Evolutionary conservation across 352 stramenopile genomes (phyloP).

Genomic region (Globisporangium polare): DNA sequence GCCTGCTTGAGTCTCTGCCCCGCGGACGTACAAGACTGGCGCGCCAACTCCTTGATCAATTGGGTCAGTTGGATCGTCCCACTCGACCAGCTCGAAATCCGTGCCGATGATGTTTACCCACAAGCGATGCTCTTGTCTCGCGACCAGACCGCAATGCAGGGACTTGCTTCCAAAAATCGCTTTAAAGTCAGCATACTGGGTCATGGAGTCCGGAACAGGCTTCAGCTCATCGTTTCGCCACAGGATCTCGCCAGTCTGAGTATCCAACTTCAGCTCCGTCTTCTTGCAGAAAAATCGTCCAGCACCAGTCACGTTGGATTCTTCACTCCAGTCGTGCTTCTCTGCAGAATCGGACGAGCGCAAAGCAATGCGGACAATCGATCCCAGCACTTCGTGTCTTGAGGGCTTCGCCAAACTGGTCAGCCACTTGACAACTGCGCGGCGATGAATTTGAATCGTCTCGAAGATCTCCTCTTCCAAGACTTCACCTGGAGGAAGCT

Average conservation of each 20-base stretch:
- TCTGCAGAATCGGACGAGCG: conserved; percentile 52
- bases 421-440: conserved; percentile 71
- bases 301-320: conserved; percentile 35
- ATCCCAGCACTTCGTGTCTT: conserved; percentile 43
- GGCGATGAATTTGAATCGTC: conserved; percentile 78
- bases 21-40: conserved; percentile 42
- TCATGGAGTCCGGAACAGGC: conserved; percentile 89
- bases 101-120: conserved; percentile 90
- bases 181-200: conserved; percentile 85
- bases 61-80: conserved; percentile 75
- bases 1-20: conserved; percentile 5
- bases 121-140: conserved; percentile 77
- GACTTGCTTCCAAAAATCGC: conserved; percentile 80
- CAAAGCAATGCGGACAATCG: conserved; percentile 74
- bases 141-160: conserved; percentile 85
- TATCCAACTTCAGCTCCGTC: conserved; percentile 84
- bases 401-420: conserved; percentile 21
- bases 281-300: conserved; percentile 69
- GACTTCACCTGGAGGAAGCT: conserved; percentile 77
- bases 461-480: conserved; percentile 87
- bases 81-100: conserved; percentile 85
- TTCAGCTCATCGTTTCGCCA: conserved; percentile 91
- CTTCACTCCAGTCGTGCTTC: conserved; percentile 66
- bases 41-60: conserved; percentile 80
- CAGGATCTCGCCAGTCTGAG: conserved; percentile 85